Base-by-base conservation (phyloP, 2,329 filamentous ascomycete genomes). In the Coniosporium tulheliwenetii region DNA sequence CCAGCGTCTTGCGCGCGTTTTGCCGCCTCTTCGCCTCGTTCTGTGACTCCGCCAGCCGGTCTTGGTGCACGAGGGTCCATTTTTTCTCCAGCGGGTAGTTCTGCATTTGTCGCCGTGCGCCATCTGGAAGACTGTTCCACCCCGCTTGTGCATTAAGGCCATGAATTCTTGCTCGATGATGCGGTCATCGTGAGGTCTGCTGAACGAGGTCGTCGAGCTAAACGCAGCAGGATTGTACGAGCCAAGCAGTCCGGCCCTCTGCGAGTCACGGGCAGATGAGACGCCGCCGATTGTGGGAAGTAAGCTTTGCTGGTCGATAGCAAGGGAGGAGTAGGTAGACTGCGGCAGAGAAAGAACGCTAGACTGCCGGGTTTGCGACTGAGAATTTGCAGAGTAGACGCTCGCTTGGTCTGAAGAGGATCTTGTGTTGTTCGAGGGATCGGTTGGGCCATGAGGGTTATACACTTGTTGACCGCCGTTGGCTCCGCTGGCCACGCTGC, bases 41-140 rank as follows among this genome's bases (percentile, higher is more conserved):
- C 66, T 96, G 87, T 72, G 80, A 84, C 61, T 96, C 89, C 5
- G 85, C 85, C 51, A 98, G 70, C 46, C 85, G 81, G 63, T 98
- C 91, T 62, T 98, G 89, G 58, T 96, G 82, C 39, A 98, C 82
- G 44, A 98, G 67, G 1, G 86, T 95, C 91, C 91, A 98, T 64
- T 96, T 98, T 70, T 96, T 96, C 48, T 79, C 76, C 8, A 91
- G 75, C 10, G 87, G 85, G 58, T 98, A 96, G 32, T 86, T 86
- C 63, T 91, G 75, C 89, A 98, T 96, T 66, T 96, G 91, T 45
- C 89, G 74, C 50, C 82, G 77, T 29, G 91, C 91, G 64, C 94
- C 85, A 55, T 98, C 91, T 5, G 91, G 91, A 48, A 98, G 67
- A 60, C 93, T 93, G 64, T 94, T 91, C 85, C 87, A 96, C 48